A percentile compares a stretch with the other conserved stretches of the same genome.
These are phyloP conservation scores for Jimgerdemannia flammicorona DNA, from an alignment of 192 early-diverging fungal species.

Conservation along the genomic window DNA sequence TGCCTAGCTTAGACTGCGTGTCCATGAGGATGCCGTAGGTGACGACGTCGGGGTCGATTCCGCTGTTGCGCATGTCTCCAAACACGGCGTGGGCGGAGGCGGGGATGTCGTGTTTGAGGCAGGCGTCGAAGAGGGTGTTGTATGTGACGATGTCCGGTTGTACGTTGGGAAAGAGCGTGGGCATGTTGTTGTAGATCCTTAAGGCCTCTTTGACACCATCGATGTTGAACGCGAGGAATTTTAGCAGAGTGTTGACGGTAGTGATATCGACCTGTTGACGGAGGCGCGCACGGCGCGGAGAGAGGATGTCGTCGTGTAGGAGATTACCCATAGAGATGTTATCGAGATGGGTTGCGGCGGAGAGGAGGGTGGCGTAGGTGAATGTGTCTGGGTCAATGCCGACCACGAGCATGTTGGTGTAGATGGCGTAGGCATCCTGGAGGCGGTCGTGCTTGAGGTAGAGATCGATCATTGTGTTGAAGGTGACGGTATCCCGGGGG, in stretches of 20 bases:
- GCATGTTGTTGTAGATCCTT: slow-evolving; percentile 6
- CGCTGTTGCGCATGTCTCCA: slow-evolving; percentile 15
- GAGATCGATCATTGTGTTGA: slow-evolving; percentile 18
- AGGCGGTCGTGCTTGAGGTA: not conserved
- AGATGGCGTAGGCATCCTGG: slow-evolving; percentile 8
- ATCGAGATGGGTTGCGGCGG: slow-evolving; percentile 12
- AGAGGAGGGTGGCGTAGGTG: slow-evolving; percentile 18
- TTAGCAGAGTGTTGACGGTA: not conserved
- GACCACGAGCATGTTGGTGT: slow-evolving; percentile 2
- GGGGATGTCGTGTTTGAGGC: slow-evolving; percentile 4
- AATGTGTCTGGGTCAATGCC: slow-evolving; percentile 17
- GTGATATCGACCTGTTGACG: not conserved
- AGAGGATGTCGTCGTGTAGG: slow-evolving; percentile 10
- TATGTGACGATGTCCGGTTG: slow-evolving; percentile 19
- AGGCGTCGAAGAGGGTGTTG: slow-evolving; percentile 23
- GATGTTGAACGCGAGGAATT: slow-evolving; percentile 2
- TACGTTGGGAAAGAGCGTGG: slow-evolving; percentile 10
- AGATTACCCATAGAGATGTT: slow-evolving; percentile 6
- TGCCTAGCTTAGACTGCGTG: slow-evolving; percentile 12
- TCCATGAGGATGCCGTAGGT: slow-evolving; percentile 34
- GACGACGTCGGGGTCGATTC: slow-evolving; percentile 15
- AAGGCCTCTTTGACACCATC: slow-evolving; percentile 9
- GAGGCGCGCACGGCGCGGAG: not conserved
- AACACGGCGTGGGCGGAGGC: slow-evolving; percentile 23
- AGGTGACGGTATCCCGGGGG: slow-evolving; percentile 14